Conservation (phyloP, 305 asterid species). For the Plantago coronopus region DNA sequence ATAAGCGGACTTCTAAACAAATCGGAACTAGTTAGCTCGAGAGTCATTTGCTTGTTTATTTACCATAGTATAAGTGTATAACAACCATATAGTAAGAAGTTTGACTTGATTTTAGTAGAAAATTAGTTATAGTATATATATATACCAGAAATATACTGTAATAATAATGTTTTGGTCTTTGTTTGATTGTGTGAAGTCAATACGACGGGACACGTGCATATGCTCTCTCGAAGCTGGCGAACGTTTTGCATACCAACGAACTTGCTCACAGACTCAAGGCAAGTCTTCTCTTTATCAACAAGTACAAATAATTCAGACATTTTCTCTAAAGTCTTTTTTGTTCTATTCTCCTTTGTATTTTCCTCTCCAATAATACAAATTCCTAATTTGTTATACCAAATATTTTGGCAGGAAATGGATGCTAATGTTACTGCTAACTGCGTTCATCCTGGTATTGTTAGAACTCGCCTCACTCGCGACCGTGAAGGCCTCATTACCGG, state of each 20-base stretch:
- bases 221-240: constrained; percentile 94
- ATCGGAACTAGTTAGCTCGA: no score
- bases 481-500: constrained; percentile 84
- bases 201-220: constrained; percentile 98
- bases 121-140: no score
- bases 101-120: constrained; percentile 34
- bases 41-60: no score
- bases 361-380: background rate
- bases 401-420: constrained; percentile 57
- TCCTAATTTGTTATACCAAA: background rate
- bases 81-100: no score
- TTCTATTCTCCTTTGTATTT: constrained; percentile 19
- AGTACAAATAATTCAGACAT: background rate
- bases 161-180: constrained; percentile 23
- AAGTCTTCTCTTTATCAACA: constrained; percentile 12
- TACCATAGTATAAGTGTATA: background rate
- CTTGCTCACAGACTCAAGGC: constrained; percentile 72
- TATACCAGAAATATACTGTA: no score
- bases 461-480: constrained; percentile 84
- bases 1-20: no score
- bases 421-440: constrained; percentile 83
- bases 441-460: constrained; percentile 92
- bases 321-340: constrained; percentile 26
- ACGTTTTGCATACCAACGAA: constrained; percentile 92
- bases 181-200: constrained; percentile 38